Base-by-base conservation (phyloP, 2,329 filamentous ascomycete genomes). In the Teratosphaeria zuluensis region DNA sequence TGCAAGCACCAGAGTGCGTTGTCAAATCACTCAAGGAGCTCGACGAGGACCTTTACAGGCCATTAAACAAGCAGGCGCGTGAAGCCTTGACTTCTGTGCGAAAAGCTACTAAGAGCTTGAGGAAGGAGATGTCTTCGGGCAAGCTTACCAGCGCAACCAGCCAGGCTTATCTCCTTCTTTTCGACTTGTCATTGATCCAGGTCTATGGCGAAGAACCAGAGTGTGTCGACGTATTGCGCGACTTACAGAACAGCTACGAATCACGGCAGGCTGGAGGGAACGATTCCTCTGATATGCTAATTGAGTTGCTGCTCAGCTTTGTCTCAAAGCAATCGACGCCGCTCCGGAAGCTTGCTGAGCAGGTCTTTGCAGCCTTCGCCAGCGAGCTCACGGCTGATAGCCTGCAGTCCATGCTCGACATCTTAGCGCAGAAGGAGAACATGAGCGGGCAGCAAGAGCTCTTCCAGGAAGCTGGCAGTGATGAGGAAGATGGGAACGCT, bases 241-340 rank as follows among this genome's bases (percentile, higher is more conserved):
- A 96, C 65, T 79, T 96, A n/a, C 83, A 87, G 64, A 79, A 87
- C 60, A 91, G 88, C 71, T 87, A 87, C 60, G 80, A 88, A 79
- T 54, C 52, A 16, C 52, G 32, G 16, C 82, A 70, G 70, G 75
- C 46, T 78, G 83, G 66, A 73, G 70, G 61, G 60, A 69, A 62
- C 53, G 69, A 64, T 60, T 66, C 58, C 8, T 88, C 90, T 0
- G 85, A 89, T 67, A 81, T 90, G 30, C 75, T 96, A 8, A 85
- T 96, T 2, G 94, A 97, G 68, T 88, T 97, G 56, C 75, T 99
- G 7, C 78, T 97, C n/a, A 89, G 90, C 56, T 90, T 97, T 75
- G 83, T 95, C 2, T 89, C 91, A 0, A 90, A 90, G 62, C 89
- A 87, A 3, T 96, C 92, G 1, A 84, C 86, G 9, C 78, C 97